Evolutionary conservation across 305 asterid genomes (phyloP), one percentile per base, ranked within the genome.

Genomic region (Nicotiana rustica): DNA sequence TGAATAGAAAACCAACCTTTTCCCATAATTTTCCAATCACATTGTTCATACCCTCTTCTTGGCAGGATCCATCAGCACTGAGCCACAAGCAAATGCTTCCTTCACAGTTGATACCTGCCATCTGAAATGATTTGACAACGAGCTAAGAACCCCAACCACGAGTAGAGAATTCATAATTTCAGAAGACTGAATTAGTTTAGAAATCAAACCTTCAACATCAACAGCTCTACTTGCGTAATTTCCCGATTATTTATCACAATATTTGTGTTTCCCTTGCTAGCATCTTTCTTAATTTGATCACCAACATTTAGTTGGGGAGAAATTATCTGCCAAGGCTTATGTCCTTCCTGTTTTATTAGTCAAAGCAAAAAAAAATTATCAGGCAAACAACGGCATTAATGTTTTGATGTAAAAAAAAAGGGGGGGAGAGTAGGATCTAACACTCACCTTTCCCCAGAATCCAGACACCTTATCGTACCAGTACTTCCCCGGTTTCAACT

Each of bases 381-480:
- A 61, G 76, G 44, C 70, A 60, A 79, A 78, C 70, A 75, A 71
- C n/a, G 33, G 15, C 15, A 31, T 41, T 59, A 52, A 18, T 41
- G 15, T 49, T 52, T 13, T 44, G 19, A 66, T 21, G 29, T 31
- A 57, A 79, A 15, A 35, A 60, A 59, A 65, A 3, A 12, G 36
- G 25, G 25, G 25, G 64, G 56, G 25, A 62, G 14, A 68, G 59
- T 60, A 19, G 33, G 76, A 69, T 19, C 82, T 41, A 80, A 47
- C 78, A 57, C 86, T 84, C 85, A 95, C 99, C 97, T 89, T 92
- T 83, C 99, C 99, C 99, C 99, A 95, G 67, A 88, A 89, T 83
- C 99, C 99, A 7, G 98, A 86, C n/a, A 89, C 92, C 84, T 87
- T 92, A 82, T 95, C 99, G 64, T 95, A 95, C 99, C 99, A 95